Evolutionary conservation across 192 early-diverging fungal species (phyloP).

Genomic region (Umbelopsis ramanniana): DNA sequence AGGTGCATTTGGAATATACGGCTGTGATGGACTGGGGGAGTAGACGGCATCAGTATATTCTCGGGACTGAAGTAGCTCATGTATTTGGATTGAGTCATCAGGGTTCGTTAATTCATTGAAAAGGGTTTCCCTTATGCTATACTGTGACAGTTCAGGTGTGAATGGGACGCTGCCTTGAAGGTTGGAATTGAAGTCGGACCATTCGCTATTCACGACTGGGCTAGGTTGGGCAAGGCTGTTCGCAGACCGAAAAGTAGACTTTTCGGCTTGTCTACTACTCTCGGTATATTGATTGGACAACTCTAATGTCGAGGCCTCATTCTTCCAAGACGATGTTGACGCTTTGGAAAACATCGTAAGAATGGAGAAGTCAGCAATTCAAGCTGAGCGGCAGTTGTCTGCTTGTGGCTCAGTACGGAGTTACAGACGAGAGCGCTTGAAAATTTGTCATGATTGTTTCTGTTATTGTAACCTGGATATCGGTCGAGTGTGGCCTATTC

Average conservation of each 20-base stretch:
- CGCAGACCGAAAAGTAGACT: neutral
- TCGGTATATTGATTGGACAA: neutral
- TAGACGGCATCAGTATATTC: conserved; percentile 4
- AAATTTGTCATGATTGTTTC: neutral
- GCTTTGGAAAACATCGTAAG: neutral
- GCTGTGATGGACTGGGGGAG: neutral
- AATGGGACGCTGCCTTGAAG: neutral
- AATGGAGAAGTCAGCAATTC: neutral
- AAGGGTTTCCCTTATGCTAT: neutral
- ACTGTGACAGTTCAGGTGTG: neutral
- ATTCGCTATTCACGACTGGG: neutral
- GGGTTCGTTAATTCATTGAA: neutral
- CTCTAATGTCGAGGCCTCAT: conserved; percentile 11
- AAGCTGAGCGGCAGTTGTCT: too few species aligned
- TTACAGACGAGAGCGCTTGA: neutral
- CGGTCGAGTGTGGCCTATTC: neutral
- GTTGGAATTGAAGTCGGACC: neutral
- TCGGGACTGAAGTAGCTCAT: neutral
- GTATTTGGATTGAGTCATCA: neutral
- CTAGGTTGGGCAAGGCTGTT: neutral
- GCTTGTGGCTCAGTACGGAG: too few species aligned
- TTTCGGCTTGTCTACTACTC: neutral
- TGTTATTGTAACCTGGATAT: neutral
- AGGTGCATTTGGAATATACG: neutral
- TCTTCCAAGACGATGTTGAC: neutral